Evolutionary conservation across 352 stramenopile species (phyloP), one percentile per base, ranked within the genome.

Genomic region (Thalassiosira hispida): DNA sequence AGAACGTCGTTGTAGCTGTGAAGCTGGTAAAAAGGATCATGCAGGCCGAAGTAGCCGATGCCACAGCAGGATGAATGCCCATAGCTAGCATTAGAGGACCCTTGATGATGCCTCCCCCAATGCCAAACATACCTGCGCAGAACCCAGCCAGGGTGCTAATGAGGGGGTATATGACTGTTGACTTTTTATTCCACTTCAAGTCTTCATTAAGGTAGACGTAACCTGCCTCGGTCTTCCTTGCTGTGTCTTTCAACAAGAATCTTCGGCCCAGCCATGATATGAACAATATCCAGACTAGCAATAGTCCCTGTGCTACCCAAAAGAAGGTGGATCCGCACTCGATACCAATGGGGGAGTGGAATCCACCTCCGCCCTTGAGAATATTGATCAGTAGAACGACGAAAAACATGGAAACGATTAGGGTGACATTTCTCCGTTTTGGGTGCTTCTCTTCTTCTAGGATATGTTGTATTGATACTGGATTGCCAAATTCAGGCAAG

Each of bases 41-140:
- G 49, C 82, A 89, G n/a, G 96, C 97, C 35, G 95, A 96, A 0
- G 96, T 98, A 20, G 96, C 96, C 3, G 93, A 96, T 29, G 97
- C 94, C 31, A 96, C 94, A 18, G 61, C 35, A n/a, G 88, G 87
- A 67, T 97, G 80, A 23, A 99, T 95, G 4, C 96, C 96, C 94
- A 99, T 98, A 29, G 98, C 95, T 0, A 99, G 92, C 96, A 99
- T 98, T 59, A 99, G 92, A 0, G 97, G 96, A 0, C 96, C 96
- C 72, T 98, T 98, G 23, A 99, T 96, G 86, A 99, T 98, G 46
- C 97, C 97, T 44, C 97, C 97, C 51, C 97, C 97, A 51, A 99
- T 96, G n/a, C 96, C 96, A 73, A 99, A 93, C 53, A 88, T 85
- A 8, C 96, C 96, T 20, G 96, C 96, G 35, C 95, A 96, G n/a